These are phyloP conservation scores for Cryptococcus deneoformans DNA, from an alignment of 1,284 basidiomycete species.

Conservation along the genomic window DNA sequence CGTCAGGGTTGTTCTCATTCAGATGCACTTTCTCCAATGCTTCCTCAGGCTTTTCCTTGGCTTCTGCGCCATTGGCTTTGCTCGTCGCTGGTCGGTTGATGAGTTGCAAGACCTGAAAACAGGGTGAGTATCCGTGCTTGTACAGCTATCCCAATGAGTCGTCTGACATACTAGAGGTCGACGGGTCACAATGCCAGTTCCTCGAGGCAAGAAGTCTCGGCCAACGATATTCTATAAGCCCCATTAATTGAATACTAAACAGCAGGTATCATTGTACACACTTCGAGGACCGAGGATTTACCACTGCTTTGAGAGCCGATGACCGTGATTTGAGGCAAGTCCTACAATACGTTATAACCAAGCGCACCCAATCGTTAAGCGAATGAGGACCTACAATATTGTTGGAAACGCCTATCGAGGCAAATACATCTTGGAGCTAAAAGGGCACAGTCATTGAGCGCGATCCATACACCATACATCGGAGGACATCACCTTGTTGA, in stretches of 20 bases:
- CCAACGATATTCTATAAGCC: slow-evolving; percentile 84
- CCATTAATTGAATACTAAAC: neutral
- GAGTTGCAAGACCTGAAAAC: slow-evolving; percentile 77
- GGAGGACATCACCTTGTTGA: slow-evolving; percentile 48
- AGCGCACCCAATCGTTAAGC: neutral
- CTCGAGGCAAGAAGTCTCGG: slow-evolving; percentile 93
- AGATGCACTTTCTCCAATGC: slow-evolving; percentile 32
- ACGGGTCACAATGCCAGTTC: slow-evolving; percentile 95
- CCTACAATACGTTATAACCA: slow-evolving; percentile 30
- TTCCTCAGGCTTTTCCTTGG: slow-evolving; percentile 49
- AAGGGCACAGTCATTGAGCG: neutral
- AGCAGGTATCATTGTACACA: slow-evolving; percentile 19
- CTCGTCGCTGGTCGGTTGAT: slow-evolving; percentile 70
- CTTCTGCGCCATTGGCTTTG: slow-evolving; percentile 43
- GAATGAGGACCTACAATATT: slow-evolving; percentile 40
- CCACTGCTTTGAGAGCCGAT: slow-evolving; percentile 56
- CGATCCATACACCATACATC: neutral
- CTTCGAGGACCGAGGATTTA: slow-evolving; percentile 56
- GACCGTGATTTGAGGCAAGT: slow-evolving; percentile 58
- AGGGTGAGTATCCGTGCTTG: neutral
- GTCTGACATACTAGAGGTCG: slow-evolving; percentile 68
- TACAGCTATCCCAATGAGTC: neutral
- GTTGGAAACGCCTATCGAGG: slow-evolving; percentile 52
- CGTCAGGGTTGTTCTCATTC: slow-evolving; percentile 75
- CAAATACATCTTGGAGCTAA: slow-evolving; percentile 56